Base-by-base conservation (phyloP, 148 eudicot species). In the Diospyros kaki region DNA sequence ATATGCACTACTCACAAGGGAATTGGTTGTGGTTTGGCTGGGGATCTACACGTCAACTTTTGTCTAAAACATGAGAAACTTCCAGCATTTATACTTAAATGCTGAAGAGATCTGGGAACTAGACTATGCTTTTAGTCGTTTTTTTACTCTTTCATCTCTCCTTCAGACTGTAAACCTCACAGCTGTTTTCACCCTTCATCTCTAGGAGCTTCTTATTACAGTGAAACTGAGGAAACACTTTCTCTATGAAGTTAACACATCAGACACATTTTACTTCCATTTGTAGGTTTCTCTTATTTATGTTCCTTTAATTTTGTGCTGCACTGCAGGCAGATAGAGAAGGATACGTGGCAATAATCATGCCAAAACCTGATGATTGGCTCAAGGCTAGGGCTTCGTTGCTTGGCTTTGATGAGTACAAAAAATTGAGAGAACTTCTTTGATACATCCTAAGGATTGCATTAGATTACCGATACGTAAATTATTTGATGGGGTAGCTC, bases 291-390 rank as follows among this genome's bases (percentile, higher is more conserved):
- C 61, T 40, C 56, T 53, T 28, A 38, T 44, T 40, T 46, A 39
- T 68, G 6, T 66, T 53, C 59, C n/a, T 42, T 46, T 28, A 28
- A 28, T 28, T 73, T 48, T 45, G 53, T 54, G 72, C 18, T 66
- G 42, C 41, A 18, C 64, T 79, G 76, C 87, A 94, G 97, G 92
- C 97, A 53, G 89, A 94, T 51, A 88, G 98, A 82, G 98, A 94
- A 64, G 98, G 98, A 75, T 94, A 88, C 64, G 84, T 94, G 52
- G 98, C 97, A 6, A 90, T 94, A 58, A 79, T 91, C 3, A 90
- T 90, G 97, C 98, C 98, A 64, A 94, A 59, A 79, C 96, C 93
- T 11, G 81, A 80, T 68, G 98, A 94, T 75, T 94, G 98, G 98
- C 86, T 85, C 38, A 92, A 94, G 81, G 71, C 69, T 58, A 90